A percentile compares a stretch with the other conserved stretches of the same genome.
Evolutionary conservation across 768 basidiomycete genomes (phyloP).

Genomic region (Tricholoma matsutake): DNA sequence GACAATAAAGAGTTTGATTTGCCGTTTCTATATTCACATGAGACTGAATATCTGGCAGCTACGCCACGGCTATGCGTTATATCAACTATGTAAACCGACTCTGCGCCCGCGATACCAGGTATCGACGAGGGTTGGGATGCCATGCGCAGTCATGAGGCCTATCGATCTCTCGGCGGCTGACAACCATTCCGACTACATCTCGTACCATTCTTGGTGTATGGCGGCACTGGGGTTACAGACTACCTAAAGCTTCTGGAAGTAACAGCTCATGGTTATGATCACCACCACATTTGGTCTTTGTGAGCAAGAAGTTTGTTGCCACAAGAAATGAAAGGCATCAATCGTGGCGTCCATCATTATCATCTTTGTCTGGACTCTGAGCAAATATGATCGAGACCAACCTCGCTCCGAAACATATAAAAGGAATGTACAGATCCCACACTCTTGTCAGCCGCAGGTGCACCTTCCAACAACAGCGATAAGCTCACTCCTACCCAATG

Average conservation of each 20-base stretch:
- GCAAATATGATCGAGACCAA: slow-evolving; percentile 16
- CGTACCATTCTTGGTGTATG: neutral
- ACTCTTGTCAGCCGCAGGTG: slow-evolving; percentile 1
- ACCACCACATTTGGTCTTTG: neutral
- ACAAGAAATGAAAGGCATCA: neutral
- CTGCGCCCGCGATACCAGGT: neutral
- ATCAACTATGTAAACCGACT: neutral
- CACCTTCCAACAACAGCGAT: slow-evolving; percentile 1
- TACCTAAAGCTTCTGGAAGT: neutral
- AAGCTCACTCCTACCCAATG: neutral
- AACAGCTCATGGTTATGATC: neutral
- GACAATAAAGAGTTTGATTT: neutral
- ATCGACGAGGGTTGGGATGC: neutral
- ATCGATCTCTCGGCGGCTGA: neutral
- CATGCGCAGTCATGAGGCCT: neutral
- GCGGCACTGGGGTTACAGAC: neutral
- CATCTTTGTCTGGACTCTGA: neutral
- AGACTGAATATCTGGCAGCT: neutral
- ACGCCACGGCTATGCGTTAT: neutral
- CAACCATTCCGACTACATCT: neutral
- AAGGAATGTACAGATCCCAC: neutral
- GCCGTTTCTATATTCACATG: neutral
- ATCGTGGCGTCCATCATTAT: neutral
- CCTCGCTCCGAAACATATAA: slow-evolving; percentile 13
- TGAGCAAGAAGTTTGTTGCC: slow-evolving; percentile 5